Percentiles rank a stretch among this genome's conserved stretches.
Evolutionary conservation across 495 filamentous ascomycete species (phyloP).

Genomic region (Penicillium subrubescens): DNA sequence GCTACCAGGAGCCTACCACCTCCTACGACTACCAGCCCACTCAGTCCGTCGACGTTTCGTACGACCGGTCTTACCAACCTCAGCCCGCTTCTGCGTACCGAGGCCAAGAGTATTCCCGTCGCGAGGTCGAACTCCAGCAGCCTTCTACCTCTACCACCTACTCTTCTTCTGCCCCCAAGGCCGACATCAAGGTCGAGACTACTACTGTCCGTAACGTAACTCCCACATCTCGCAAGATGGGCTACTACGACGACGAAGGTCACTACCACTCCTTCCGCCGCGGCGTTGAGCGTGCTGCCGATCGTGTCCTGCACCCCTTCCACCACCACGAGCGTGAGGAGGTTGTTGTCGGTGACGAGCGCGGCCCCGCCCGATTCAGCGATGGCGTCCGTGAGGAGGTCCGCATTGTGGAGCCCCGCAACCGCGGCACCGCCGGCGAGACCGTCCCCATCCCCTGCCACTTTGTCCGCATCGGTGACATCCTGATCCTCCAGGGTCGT

Average conservation of each 20-base stretch:
- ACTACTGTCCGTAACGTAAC: slow-evolving; percentile 42
- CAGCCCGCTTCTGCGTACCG: slow-evolving; percentile 34
- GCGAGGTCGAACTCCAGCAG: slow-evolving; percentile 53
- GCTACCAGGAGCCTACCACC: slow-evolving; percentile 38
- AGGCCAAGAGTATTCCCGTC: slow-evolving; percentile 32
- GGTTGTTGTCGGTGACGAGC: slow-evolving; percentile 52
- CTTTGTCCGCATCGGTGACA: slow-evolving; percentile 98
- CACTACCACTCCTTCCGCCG: slow-evolving; percentile 93
- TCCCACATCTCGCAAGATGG: slow-evolving; percentile 72
- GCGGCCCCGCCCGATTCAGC: slow-evolving; percentile 41
- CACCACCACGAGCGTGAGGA: slow-evolving; percentile 60
- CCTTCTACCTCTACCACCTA: slow-evolving; percentile 43
- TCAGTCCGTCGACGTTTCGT: slow-evolving; percentile 31
- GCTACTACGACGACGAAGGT: slow-evolving; percentile 99
- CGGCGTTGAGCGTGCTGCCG: slow-evolving; percentile 80
- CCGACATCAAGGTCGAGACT: slow-evolving; percentile 38
- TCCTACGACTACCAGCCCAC: slow-evolving; percentile 34
- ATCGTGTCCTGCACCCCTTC: slow-evolving; percentile 75
- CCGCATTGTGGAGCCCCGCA: slow-evolving; percentile 56
- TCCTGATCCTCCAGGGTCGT: slow-evolving; percentile 97
- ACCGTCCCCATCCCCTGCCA: slow-evolving; percentile 98
- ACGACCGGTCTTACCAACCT: slow-evolving; percentile 31
- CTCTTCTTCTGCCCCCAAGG: slow-evolving; percentile 37
- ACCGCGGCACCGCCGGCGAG: slow-evolving; percentile 59
- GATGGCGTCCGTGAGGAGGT: slow-evolving; percentile 51